Evolutionary conservation across 371 early-diverging fungal genomes (phyloP), one percentile per base, ranked within the genome.

Genomic region (Dinochytrium kinnereticum): DNA sequence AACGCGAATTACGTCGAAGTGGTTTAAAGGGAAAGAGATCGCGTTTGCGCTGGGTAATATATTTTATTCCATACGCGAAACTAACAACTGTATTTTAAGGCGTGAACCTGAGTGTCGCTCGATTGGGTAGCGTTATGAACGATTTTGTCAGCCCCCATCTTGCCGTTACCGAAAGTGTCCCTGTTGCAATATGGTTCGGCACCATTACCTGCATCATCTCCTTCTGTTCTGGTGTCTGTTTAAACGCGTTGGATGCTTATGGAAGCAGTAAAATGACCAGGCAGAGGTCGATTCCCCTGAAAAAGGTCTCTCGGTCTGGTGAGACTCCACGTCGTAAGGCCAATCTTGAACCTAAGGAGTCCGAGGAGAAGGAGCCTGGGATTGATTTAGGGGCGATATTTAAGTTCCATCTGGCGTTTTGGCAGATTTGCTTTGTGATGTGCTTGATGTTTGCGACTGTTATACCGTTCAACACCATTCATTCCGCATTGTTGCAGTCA

Each of bases 381-480:
- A 10, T 37, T 61, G 61, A 51, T 40, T 66, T 53, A 19, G 53
- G 36, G 17, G 72, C 72, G 17, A 36, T 81, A 2, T 59, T 68
- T 24, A 53, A 59, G 19, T 85, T 86, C 57, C 84, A 85, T 2
- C 72, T 79, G n/a, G 71, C 80, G 5, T 89, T 85, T 51, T 87
- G 85, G 86, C 70, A 85, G 17, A 37, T 88, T 26, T 83, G 84
- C 31, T 44, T 75, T 5, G 72, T 87, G 30, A 77, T 84, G 53
- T 80, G 88, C 33, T 40, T 81, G 49, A 76, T 88, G 75, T 88
- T 87, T 69, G 87, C 86, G 2, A 86, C 88, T 2, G 84, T 89
- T 13, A 79, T 88, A 5, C 86, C 88, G 28, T 89, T 89, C 83
- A 87, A 86, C 79, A 85, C 87, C 10, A 84, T 89, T 39, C 88